A percentile compares a stretch with the other conserved stretches of the same genome.
phyloP scores from a whole-genome alignment of 192 early-diverging fungal species.

The Coemansia erecta region DNA sequence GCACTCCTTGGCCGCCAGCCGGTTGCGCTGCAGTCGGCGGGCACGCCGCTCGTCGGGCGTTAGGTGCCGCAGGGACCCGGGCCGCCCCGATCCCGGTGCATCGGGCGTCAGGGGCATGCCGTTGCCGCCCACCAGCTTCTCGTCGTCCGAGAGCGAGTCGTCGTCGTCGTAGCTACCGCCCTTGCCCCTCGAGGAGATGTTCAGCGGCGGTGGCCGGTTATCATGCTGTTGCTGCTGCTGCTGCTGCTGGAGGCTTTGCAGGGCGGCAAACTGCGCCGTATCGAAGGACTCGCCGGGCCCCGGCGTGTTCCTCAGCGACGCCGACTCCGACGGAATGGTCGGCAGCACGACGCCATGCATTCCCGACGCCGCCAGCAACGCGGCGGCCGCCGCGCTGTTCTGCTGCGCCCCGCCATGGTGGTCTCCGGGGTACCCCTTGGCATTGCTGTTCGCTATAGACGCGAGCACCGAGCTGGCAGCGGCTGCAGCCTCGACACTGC shows the following conservation, averaged over 20 bases:
- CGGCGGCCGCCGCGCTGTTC: constrained; percentile 36
- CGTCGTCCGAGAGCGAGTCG: constrained; percentile 18
- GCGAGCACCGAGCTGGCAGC: constrained; percentile 54
- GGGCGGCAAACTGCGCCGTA: background rate
- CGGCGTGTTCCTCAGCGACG: constrained; percentile 43
- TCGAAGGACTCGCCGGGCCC: constrained; percentile 20
- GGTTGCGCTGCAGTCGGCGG: constrained; percentile 71
- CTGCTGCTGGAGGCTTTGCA: constrained; percentile 10
- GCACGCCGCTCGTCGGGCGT: constrained; percentile 73
- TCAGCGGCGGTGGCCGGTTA: background rate
- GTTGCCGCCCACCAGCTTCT: constrained; percentile 7
- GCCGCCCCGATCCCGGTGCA: constrained; percentile 51
- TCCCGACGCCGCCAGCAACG: constrained; percentile 43
- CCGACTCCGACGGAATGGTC: constrained; percentile 40
- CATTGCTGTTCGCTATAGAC: constrained; percentile 42
- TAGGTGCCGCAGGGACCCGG: constrained; percentile 46
- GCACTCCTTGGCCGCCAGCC: constrained; percentile 80
- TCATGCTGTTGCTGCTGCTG: constrained; percentile 5
- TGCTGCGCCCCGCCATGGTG: constrained; percentile 28
- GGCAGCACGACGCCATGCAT: constrained; percentile 44
- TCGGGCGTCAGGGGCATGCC: constrained; percentile 52
- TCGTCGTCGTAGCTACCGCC: constrained; percentile 11
- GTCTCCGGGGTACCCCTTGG: constrained; percentile 25
- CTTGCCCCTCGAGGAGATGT: background rate
- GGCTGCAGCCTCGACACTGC: constrained; percentile 50